These are phyloP conservation scores for Aspergillus ochraceus DNA, from an alignment of 2,329 filamentous ascomycete species.

Conservation along the genomic window DNA sequence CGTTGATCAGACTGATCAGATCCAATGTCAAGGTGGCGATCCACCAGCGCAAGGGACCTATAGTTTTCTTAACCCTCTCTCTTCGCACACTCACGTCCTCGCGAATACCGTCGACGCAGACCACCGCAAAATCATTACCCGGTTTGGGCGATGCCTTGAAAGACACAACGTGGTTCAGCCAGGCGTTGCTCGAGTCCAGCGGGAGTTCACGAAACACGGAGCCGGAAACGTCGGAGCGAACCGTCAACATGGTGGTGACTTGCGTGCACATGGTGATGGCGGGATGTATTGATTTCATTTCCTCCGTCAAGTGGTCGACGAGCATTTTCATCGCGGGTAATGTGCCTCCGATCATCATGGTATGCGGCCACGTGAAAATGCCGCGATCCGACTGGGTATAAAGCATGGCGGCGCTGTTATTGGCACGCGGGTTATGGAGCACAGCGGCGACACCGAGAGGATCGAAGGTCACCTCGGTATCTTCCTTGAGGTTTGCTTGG, in stretches of 20 bases:
- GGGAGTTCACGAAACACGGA: conserved; percentile 32
- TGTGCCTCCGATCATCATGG: conserved; percentile 33
- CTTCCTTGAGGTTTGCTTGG: conserved; percentile 15
- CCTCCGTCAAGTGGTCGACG: conserved; percentile 30
- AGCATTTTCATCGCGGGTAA: conserved; percentile 32
- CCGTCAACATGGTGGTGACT: conserved; percentile 25
- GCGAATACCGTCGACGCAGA: conserved; percentile 22
- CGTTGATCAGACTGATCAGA: conserved; percentile 24
- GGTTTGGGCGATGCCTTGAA: conserved; percentile 25
- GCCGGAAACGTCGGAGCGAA: conserved; percentile 26
- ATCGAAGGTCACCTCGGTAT: conserved; percentile 29
- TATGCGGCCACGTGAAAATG: conserved; percentile 33
- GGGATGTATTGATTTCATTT: conserved; percentile 25
- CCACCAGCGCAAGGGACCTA: conserved; percentile 14
- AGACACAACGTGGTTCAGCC: conserved; percentile 28
- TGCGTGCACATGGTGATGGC: conserved; percentile 31
- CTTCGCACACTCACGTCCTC: not conserved
- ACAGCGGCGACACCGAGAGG: conserved; percentile 36
- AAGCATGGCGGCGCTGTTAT: conserved; percentile 29
- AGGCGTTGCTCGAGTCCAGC: conserved; percentile 29
- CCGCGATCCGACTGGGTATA: conserved; percentile 30
- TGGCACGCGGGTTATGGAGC: conserved; percentile 31
- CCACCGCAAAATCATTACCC: conserved; percentile 32
- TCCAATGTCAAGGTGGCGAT: conserved; percentile 18
- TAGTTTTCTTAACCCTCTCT: not conserved